Percentiles rank a stretch among this genome's conserved stretches.
Evolutionary conservation across 805 yeast genomes (phyloP).

Genomic region (Candida silvatica): DNA sequence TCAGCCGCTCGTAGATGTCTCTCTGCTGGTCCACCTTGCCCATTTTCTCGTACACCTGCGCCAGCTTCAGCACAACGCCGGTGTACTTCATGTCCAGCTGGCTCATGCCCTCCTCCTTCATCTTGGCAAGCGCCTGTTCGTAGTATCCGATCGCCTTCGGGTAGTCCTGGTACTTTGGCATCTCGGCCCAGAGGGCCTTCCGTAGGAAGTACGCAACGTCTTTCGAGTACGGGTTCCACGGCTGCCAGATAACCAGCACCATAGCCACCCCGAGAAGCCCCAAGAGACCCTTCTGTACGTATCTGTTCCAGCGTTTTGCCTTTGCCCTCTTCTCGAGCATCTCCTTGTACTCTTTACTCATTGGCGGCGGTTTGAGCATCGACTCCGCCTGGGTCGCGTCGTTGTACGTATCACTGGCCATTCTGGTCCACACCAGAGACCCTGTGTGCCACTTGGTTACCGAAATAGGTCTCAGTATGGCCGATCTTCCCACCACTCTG

Average conservation of each 20-base stretch:
- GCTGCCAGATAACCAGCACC: slow-evolving; percentile 23
- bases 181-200: slow-evolving; percentile 80
- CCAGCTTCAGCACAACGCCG: slow-evolving; percentile 80
- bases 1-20: slow-evolving; percentile 33
- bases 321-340: too few species aligned
- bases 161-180: slow-evolving; percentile 54
- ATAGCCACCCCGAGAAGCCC: slow-evolving; percentile 12
- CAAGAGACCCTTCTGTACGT: slow-evolving; percentile 10
- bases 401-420: too few species aligned
- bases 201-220: slow-evolving; percentile 63
- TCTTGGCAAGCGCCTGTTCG: slow-evolving; percentile 62
- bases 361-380: too few species aligned
- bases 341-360: too few species aligned
- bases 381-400: too few species aligned
- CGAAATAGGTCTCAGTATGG: too few species aligned
- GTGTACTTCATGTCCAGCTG: slow-evolving; percentile 73
- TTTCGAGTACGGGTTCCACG: slow-evolving; percentile 25
- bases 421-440: too few species aligned
- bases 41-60: slow-evolving; percentile 76
- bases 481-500: too few species aligned
- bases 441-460: too few species aligned
- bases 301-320: too few species aligned
- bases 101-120: slow-evolving; percentile 46
- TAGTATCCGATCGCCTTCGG: slow-evolving; percentile 63
- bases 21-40: slow-evolving; percentile 56